Percentiles rank a stretch among this genome's conserved stretches.
Conservation (phyloP, 139 green algal genomes). For the Chlorella sp. region DNA sequence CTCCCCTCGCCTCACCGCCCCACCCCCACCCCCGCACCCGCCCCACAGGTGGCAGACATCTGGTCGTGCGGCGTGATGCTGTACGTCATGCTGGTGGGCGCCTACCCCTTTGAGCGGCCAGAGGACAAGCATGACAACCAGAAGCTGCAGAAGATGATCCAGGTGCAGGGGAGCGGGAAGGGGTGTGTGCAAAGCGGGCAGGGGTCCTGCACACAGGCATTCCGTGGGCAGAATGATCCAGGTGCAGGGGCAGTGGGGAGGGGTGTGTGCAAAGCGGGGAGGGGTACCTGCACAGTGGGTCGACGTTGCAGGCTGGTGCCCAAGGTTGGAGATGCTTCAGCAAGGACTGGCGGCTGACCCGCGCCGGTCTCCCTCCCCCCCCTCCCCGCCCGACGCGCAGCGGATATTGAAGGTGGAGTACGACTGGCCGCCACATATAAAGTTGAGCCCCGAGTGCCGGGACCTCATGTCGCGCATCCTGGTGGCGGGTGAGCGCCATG, state of each 20-base stretch:
- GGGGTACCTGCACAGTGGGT: too few species aligned
- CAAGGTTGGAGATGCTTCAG: too few species aligned
- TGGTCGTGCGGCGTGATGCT: slow-evolving; percentile 98
- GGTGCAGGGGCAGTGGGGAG: slow-evolving; percentile 26
- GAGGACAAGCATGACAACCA: slow-evolving; percentile 83
- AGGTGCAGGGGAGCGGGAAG: slow-evolving; percentile 40
- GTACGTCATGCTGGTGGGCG: slow-evolving; percentile 95
- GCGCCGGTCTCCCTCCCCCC: too few species aligned
- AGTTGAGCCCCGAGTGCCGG: slow-evolving; percentile 68
- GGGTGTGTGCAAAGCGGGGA: not conserved
- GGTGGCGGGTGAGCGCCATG: slow-evolving; percentile 45
- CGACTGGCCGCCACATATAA: slow-evolving; percentile 66
- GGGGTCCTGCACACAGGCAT: too few species aligned
- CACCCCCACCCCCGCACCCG: not conserved
- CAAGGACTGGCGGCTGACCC: too few species aligned
- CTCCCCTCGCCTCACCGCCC: not conserved
- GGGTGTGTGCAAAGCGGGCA: not conserved
- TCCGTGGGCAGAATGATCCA: too few species aligned
- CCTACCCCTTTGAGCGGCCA: slow-evolving; percentile 97
- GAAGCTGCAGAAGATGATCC: slow-evolving; percentile 84
- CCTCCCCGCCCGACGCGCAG: slow-evolving; percentile 37
- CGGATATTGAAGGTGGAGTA: slow-evolving; percentile 89
- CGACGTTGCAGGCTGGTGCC: too few species aligned
- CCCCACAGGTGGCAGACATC: slow-evolving; percentile 85
- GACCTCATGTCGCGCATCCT: slow-evolving; percentile 79